A percentile compares a stretch with the other conserved stretches of the same genome.
These are phyloP conservation scores for Calonectria leucothoes DNA, from an alignment of 2,329 filamentous ascomycete genomes.

Conservation along the genomic window DNA sequence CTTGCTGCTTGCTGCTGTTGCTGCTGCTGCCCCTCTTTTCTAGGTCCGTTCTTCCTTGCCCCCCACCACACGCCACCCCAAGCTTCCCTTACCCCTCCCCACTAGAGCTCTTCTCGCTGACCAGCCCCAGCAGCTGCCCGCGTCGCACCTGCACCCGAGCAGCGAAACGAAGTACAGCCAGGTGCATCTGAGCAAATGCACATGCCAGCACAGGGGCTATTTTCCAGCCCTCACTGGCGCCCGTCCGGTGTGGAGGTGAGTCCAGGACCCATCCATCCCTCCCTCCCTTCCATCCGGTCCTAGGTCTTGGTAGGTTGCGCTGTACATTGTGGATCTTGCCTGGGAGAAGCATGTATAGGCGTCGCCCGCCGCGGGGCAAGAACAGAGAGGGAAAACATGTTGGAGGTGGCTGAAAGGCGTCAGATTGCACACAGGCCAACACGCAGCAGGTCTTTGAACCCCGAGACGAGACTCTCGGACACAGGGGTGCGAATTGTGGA, in stretches of 20 bases:
- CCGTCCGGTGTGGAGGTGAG: slow-evolving; percentile 24
- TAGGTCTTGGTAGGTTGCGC: slow-evolving; percentile 1
- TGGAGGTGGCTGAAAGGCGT: not conserved
- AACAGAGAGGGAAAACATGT: not conserved
- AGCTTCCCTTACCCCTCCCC: slow-evolving; percentile 19
- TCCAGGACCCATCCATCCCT: slow-evolving; percentile 11
- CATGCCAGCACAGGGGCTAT: slow-evolving; percentile 8
- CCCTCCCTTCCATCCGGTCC: slow-evolving; percentile 6
- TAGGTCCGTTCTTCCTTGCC: slow-evolving; percentile 3
- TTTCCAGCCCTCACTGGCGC: slow-evolving; percentile 11
- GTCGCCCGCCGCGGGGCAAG: slow-evolving; percentile 8
- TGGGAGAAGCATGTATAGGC: not conserved
- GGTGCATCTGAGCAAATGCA: not conserved
- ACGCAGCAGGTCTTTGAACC: not conserved
- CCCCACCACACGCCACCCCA: slow-evolving; percentile 4
- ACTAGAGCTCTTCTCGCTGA: slow-evolving; percentile 15
- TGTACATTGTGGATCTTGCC: not conserved
- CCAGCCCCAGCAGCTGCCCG: slow-evolving; percentile 10
- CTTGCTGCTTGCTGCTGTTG: not conserved
- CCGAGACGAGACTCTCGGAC: slow-evolving; percentile 10
- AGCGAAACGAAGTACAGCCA: not conserved
- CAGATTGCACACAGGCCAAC: not conserved
- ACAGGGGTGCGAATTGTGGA: slow-evolving; percentile 4
- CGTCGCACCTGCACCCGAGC: slow-evolving; percentile 7
- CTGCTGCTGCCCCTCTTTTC: slow-evolving; percentile 20